Conservation (phyloP, 192 early-diverging fungal genomes). For the Chytriomyces sp. region DNA sequence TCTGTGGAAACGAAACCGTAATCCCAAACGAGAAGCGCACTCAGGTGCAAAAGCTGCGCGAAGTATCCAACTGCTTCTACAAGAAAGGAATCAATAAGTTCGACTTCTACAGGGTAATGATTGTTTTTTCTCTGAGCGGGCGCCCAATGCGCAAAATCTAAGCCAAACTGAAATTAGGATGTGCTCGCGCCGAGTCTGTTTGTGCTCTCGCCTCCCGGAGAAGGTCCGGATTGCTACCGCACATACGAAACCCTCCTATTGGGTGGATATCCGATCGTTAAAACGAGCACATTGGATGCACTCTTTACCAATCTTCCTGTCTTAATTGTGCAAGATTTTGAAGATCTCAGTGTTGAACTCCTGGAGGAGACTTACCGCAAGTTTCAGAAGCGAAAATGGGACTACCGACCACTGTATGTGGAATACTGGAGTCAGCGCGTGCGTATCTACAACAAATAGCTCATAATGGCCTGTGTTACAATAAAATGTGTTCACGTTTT, state of each 20-base stretch:
- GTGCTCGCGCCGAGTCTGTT: constrained; percentile 16
- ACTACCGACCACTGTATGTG: constrained; percentile 3
- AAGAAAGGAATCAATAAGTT: neutral
- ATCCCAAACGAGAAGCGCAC: neutral
- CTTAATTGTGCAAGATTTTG: constrained; percentile 23
- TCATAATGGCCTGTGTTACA: too few relatives aligned
- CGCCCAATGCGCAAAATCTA: too few relatives aligned
- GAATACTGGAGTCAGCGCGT: constrained; percentile 18
- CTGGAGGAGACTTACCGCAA: constrained; percentile 17
- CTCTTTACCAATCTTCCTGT: constrained; percentile 27
- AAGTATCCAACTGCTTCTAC: neutral
- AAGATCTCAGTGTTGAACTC: constrained; percentile 24
- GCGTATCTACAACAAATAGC: neutral
- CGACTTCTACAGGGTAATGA: constrained; percentile 12
- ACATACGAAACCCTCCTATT: constrained; percentile 34
- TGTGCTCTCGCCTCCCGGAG: constrained; percentile 26
- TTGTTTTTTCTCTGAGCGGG: too few relatives aligned
- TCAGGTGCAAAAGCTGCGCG: neutral
- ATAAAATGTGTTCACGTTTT: too few relatives aligned
- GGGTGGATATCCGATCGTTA: constrained; percentile 29
- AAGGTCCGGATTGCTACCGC: constrained; percentile 30
- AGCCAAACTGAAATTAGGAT: too few relatives aligned
- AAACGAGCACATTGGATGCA: constrained; percentile 8
- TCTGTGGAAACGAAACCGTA: constrained; percentile 14
- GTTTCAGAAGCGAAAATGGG: neutral